Evolutionary conservation across 176 grass and related monocot genomes (phyloP), one percentile per base, ranked within the genome.

Genomic region (Avena sativa): DNA sequence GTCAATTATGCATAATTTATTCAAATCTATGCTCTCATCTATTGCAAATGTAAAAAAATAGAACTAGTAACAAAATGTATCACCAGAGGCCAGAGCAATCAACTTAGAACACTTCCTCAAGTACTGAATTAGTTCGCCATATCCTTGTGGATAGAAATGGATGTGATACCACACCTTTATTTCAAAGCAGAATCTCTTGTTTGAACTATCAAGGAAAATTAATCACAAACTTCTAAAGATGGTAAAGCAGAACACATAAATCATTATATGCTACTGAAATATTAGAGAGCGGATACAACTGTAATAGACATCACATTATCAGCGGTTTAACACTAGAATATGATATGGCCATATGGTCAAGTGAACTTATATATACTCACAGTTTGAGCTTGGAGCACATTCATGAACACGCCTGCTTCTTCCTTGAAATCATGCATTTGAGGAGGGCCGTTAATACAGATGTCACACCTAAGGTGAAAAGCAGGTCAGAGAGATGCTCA

Each of bases 341-440:
- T 16, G 11, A 90, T 85, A 87, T 25, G 19, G 9, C 44, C 64
- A 90, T 81, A 87, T 25, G 19, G 9, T 68, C 73, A 69, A 72
- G 63, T 7, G 21, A 71, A 84, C 61, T 71, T 81, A 71, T 23
- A 86, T 19, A 68, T 40, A 84, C 71, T 94, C 59, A 92, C 87
- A 86, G 55, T 65, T 89, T 86, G 84, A 91, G 81, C 92, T 78
- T 80, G 89, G 65, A 98, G 87, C 46, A 87, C 87, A 78, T 75
- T 72, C 85, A 98, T 79, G 71, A 98, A 87, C 80, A 76, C 49
- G 87, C 82, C 67, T 23, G 81, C 92, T 75, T 88, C 96, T 83
- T 91, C 90, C 89, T 90, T 98, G 69, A 94, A 85, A 90, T 96
- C 88, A 92, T 91, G 96, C 74, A 91, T 92, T 91, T 94, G 56